Evolutionary conservation across 2,329 filamentous ascomycete species (phyloP).

Genomic region (Pleurostoma richardsiae): DNA sequence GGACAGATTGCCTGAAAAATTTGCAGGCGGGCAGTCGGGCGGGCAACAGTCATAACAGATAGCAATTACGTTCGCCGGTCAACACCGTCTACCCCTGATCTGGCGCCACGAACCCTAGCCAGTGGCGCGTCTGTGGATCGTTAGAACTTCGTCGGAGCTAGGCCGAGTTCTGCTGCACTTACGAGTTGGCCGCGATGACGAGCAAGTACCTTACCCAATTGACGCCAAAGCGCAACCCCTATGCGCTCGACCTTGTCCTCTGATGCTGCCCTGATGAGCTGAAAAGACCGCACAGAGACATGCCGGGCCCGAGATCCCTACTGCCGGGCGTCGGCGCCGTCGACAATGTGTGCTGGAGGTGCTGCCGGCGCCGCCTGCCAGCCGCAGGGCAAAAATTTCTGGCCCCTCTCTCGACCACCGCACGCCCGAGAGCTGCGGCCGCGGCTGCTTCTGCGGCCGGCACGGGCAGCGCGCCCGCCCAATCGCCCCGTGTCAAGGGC

Average conservation of each 20-base stretch:
- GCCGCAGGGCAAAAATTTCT: not conserved
- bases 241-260: constrained; percentile 2
- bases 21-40: too few relatives aligned
- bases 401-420: not conserved
- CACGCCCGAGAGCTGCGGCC: not conserved
- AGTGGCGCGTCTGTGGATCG: constrained; percentile 2
- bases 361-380: not conserved
- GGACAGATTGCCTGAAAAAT: not conserved
- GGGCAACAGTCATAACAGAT: not conserved
- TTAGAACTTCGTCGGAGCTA: constrained; percentile 1
- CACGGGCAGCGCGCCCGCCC: constrained; percentile 1
- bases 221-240: constrained; percentile 2
- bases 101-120: constrained; percentile 1
- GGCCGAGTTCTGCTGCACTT: constrained; percentile 1
- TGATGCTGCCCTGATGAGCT: constrained; percentile 2
- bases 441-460: not conserved
- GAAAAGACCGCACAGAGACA: constrained; percentile 2
- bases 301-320: constrained; percentile 2
- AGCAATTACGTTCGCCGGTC: not conserved
- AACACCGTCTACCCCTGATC: constrained; percentile 1
- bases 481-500: not conserved
- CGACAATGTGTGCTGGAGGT: not conserved
- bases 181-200: constrained; percentile 1
- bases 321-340: constrained; percentile 1
- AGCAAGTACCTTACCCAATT: constrained; percentile 1